Evolutionary conservation across 75 land plant species (phyloP), one percentile per base, ranked within the genome.

Genomic region (Adiantum capillusveneris): DNA sequence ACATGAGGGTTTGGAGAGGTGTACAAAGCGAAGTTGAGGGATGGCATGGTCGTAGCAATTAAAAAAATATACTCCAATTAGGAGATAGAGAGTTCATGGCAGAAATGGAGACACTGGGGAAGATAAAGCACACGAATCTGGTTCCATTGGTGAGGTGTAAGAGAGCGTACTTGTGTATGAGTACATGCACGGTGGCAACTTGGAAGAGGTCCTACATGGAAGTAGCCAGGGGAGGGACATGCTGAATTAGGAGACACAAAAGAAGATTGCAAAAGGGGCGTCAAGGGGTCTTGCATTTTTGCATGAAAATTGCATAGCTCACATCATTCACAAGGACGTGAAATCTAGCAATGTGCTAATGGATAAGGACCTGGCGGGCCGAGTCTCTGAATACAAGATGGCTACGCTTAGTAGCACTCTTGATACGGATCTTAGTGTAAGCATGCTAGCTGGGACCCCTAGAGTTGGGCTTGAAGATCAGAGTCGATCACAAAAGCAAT

Each of bases 31-130:
- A 67, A 57, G 36, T 67, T 86, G 29, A 78, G 60, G 44, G 87
- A 86, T 56, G 87, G 87, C 0, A 56, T 65, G 39, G 61, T 75
- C 6, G 84, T 86, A 7, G 90, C 90, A 2, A 69, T 86, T n/a
- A n/a, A 20, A 86, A 86, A 59, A 86, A 84, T 52, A 72, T 86
- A 1, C 68, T 84, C 34, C 75, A 78, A 20, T 71, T 83, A 48
- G 87, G 87, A 14, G 87, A 86, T 30, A 64, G 87, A 25, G 90
- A 80, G 30, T 86, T 86, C 60, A 72, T 64, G 50, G 82, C 87
- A 18, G 90, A 86, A 60, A 84, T 86, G 90, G 90, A 86, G 58
- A 86, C 87, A 9, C 76, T 86, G 24, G 90, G 90, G 13, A 83
- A 78, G 72, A 79, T 86, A 29, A 85, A 82, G 60, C 90, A 86